phyloP scores from a whole-genome alignment of 352 stramenopile species.

The Pythium rhizo-oryzae region DNA sequence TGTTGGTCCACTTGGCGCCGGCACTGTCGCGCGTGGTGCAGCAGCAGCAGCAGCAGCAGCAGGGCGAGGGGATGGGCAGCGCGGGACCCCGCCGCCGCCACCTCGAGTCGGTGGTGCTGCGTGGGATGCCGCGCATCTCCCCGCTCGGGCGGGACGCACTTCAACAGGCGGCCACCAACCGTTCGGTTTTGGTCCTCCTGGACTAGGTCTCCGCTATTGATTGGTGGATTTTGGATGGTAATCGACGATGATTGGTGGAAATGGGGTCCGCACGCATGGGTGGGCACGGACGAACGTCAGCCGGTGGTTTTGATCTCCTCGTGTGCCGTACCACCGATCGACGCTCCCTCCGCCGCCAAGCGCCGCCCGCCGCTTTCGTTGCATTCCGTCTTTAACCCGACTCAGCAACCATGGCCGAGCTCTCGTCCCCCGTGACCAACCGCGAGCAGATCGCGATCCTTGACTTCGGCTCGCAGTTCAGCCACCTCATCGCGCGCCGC shows the following conservation, averaged over 20 bases:
- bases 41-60: too few species aligned
- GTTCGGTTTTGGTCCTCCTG: conserved; percentile 20
- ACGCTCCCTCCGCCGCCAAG: background rate
- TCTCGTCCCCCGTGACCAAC: conserved; percentile 77
- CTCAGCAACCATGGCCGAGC: conserved; percentile 55
- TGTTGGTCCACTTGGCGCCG: conserved; percentile 50
- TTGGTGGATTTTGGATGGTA: background rate
- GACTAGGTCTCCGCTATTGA: conserved; percentile 29
- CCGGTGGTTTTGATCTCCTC: conserved; percentile 10
- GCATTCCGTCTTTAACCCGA: conserved; percentile 14
- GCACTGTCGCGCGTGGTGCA: conserved; percentile 34
- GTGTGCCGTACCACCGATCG: conserved; percentile 30
- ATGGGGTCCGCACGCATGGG: conserved; percentile 2
- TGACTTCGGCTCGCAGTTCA: conserved; percentile 99
- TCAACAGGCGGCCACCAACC: conserved; percentile 36
- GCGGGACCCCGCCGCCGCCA: too few species aligned
- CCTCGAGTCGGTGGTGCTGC: conserved; percentile 60
- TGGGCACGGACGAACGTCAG: conserved; percentile 29
- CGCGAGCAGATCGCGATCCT: conserved; percentile 98
- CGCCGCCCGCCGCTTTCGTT: too few species aligned
- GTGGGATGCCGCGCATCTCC: conserved; percentile 47
- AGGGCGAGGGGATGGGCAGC: too few species aligned
- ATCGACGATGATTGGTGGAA: conserved; percentile 27
- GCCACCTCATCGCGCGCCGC: conserved; percentile 98
- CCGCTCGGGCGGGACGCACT: conserved; percentile 34